Conservation (phyloP, 1,284 basidiomycete species). For the Ceratobasidium sp. region DNA sequence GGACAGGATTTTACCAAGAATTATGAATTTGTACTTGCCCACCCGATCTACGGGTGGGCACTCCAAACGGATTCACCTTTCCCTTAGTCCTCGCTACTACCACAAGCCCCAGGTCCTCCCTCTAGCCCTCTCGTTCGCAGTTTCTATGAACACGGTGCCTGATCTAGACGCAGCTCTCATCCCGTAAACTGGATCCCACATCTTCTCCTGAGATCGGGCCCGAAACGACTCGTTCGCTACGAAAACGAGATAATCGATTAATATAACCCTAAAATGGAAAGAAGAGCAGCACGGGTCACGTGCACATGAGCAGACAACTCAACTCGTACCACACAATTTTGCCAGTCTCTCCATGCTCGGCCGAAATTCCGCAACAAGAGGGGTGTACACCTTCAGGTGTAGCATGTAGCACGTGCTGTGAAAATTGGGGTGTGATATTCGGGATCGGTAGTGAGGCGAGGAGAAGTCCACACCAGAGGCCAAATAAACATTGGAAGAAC, state of each 20-base stretch:
- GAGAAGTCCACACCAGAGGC: not conserved
- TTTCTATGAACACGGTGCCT: slow-evolving; percentile 28
- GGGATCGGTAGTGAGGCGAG: not conserved
- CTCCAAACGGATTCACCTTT: slow-evolving; percentile 13
- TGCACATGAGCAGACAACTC: not conserved
- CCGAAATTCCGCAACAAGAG: slow-evolving; percentile 83
- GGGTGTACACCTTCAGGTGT: slow-evolving; percentile 82
- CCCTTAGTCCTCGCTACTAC: not conserved
- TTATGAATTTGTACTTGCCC: too few species aligned
- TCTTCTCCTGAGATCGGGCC: slow-evolving; percentile 70
- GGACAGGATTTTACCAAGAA: too few species aligned
- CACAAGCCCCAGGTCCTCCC: slow-evolving; percentile 7
- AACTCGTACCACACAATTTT: slow-evolving; percentile 21
- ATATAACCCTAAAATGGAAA: slow-evolving; percentile 61
- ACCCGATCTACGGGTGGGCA: too few species aligned
- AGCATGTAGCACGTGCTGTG: slow-evolving; percentile 75
- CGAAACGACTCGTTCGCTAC: slow-evolving; percentile 68
- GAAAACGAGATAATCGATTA: slow-evolving; percentile 51
- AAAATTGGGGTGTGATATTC: slow-evolving; percentile 51
- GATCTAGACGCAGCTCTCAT: slow-evolving; percentile 56
- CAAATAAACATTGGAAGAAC: not conserved
- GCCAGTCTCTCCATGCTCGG: slow-evolving; percentile 52
- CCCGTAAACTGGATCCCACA: slow-evolving; percentile 75
- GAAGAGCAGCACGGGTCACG: slow-evolving; percentile 62
- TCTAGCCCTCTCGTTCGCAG: not conserved